Conservation (phyloP, 768 basidiomycete species). For the Vararia minispora region DNA sequence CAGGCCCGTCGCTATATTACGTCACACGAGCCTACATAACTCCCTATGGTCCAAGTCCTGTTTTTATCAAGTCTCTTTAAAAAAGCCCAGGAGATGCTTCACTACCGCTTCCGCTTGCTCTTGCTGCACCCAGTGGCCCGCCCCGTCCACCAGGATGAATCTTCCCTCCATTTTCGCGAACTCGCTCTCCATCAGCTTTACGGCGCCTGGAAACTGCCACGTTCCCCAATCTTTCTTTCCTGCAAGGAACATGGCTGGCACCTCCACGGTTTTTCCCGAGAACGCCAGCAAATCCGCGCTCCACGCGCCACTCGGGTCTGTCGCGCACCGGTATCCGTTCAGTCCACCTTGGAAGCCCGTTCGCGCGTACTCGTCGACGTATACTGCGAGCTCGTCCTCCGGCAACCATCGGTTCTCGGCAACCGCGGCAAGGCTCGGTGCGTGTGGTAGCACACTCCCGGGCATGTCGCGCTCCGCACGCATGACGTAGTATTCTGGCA, state of each 20-base stretch:
- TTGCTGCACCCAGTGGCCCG: conserved; percentile 59
- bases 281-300: conserved; percentile 33
- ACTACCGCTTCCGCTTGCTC: conserved; percentile 36
- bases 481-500: conserved; percentile 59
- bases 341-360: conserved; percentile 58
- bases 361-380: conserved; percentile 34
- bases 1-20: too few relatives aligned
- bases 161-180: conserved; percentile 29
- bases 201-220: conserved; percentile 40
- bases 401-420: conserved; percentile 31
- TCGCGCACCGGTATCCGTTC: conserved; percentile 39
- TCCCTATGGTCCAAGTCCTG: too few relatives aligned
- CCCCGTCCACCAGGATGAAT: conserved; percentile 40
- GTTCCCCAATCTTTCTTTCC: conserved; percentile 51
- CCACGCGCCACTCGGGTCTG: conserved; percentile 20
- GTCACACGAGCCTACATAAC: too few relatives aligned
- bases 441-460: conserved; percentile 27
- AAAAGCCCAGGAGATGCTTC: conserved; percentile 28
- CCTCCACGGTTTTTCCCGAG: conserved; percentile 30
- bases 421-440: conserved; percentile 23
- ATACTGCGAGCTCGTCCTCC: conserved; percentile 36
- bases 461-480: conserved; percentile 42
- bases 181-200: conserved; percentile 27
- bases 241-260: conserved; percentile 47
- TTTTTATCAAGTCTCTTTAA: conserved; percentile 17